phyloP scores from a whole-genome alignment of 805 yeast genomes.

The Metschnikowia kunwiensis region DNA sequence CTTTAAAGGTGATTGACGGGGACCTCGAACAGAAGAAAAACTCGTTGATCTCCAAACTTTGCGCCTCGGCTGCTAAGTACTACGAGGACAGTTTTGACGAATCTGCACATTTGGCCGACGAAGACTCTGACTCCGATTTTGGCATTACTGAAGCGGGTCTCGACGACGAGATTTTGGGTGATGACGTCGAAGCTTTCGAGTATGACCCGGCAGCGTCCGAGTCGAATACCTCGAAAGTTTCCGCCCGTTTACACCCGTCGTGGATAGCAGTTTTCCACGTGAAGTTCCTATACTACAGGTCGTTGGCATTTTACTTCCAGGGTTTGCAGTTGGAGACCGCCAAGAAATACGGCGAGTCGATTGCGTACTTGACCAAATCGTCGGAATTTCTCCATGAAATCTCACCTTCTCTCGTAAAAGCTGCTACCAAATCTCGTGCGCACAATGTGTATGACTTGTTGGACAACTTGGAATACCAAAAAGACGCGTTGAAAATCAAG shows the following conservation, averaged over 20 bases:
- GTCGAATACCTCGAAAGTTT: constrained; percentile 16
- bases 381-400: constrained; percentile 32
- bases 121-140: constrained; percentile 17
- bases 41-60: constrained; percentile 70
- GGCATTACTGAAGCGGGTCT: constrained; percentile 25
- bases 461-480: constrained; percentile 41
- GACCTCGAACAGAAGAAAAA: constrained; percentile 53
- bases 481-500: constrained; percentile 38
- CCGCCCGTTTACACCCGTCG: constrained; percentile 31
- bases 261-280: constrained; percentile 55
- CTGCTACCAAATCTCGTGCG: constrained; percentile 15
- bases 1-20: constrained; percentile 54
- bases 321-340: constrained; percentile 52
- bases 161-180: constrained; percentile 23
- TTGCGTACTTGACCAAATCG: constrained; percentile 60
- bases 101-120: constrained; percentile 26
- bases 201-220: constrained; percentile 13
- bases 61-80: constrained; percentile 55
- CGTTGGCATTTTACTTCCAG: constrained; percentile 60
- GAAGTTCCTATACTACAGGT: constrained; percentile 53
- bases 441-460: constrained; percentile 35
- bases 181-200: constrained; percentile 12
- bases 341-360: constrained; percentile 70
- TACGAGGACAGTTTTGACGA: constrained; percentile 52
- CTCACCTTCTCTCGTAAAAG: constrained; percentile 9